These are phyloP conservation scores for Fusarium sp. DNA, from an alignment of 2,329 filamentous ascomycete species.

Conservation along the genomic window DNA sequence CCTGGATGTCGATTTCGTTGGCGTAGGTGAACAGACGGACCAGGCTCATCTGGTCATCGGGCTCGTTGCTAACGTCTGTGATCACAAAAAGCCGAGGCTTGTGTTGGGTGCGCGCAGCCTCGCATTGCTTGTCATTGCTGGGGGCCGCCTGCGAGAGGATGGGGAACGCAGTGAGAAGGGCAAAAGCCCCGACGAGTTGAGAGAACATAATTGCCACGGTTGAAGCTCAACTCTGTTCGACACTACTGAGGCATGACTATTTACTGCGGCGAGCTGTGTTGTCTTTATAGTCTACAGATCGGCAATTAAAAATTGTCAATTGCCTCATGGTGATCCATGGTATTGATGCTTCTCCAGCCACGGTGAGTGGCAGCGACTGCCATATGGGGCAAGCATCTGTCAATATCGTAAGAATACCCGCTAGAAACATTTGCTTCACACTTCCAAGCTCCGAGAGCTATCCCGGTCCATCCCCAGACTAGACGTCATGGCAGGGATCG, in stretches of 20 bases:
- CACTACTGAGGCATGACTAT: background rate
- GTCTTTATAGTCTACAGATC: conserved; percentile 3
- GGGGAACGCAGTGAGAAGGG: conserved; percentile 1
- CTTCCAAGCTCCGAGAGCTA: background rate
- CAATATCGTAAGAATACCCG: too few relatives aligned
- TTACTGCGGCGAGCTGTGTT: background rate
- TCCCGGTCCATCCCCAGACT: background rate
- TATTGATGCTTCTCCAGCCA: background rate
- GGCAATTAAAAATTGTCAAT: background rate
- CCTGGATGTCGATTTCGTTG: conserved; percentile 62
- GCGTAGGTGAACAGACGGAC: conserved; percentile 60
- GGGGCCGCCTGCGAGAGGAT: background rate
- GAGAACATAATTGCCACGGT: conserved; percentile 12
- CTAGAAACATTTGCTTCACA: background rate
- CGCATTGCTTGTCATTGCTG: background rate
- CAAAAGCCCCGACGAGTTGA: conserved; percentile 18
- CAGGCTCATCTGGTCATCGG: conserved; percentile 61
- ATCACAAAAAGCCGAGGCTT: conserved; percentile 57
- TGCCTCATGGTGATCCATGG: background rate
- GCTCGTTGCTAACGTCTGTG: conserved; percentile 63
- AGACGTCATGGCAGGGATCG: conserved; percentile 8
- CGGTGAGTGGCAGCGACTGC: background rate
- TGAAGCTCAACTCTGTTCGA: background rate
- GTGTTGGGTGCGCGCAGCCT: conserved; percentile 1
- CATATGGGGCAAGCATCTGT: background rate